Base-by-base conservation (phyloP, 2,329 filamentous ascomycete genomes). In the Xylariaceae sp. region DNA sequence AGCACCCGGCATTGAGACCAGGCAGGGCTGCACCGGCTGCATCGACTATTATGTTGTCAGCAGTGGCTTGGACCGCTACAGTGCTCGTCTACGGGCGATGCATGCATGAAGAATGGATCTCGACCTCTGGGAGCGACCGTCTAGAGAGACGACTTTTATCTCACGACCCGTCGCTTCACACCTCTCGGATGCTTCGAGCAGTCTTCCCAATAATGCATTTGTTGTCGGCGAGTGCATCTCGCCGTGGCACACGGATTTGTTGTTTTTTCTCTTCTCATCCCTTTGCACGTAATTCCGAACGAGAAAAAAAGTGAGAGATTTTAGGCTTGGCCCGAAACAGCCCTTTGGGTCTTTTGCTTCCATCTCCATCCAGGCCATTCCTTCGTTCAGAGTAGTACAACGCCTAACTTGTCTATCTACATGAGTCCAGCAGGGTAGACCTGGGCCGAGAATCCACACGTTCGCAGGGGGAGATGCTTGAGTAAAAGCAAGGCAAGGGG, bases 1-100 rank as follows among this genome's bases (percentile, higher is more conserved):
- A 64, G 61, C 54, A 53, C 59, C 15, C 55, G 18, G 17, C 57
- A 35, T 52, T 18, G 48, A 51, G 57, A 53, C 57, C 49, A 54
- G 42, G 48, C 48, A 34, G 13, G 23, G 49, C 49, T 35, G 49
- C 13, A 23, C 13, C 49, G 49, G 34, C 10, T 30, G 23, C 23
- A 23, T 6, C 23, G 8, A 15, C 23, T 9, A 49, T 9, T 9
- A 49, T 9, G 47, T 49, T 45, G 42, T 45, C 42, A 45, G 42
- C 13, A 45, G 13, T n/a, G 42, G 42, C 42, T 45, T 45, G 42
- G 42, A 13, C n/a, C 10, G 42, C 42, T n/a, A 13, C 42, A 13
- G 42, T 42, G 37, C 37, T n/a, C n/a, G n/a, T 45, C 37, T 42
- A 42, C 9, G 37, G 8, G 37, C 37, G 11, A 11, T 45, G 13